Base-by-base conservation (phyloP, 768 basidiomycete species). In the Mycena galopus region DNA sequence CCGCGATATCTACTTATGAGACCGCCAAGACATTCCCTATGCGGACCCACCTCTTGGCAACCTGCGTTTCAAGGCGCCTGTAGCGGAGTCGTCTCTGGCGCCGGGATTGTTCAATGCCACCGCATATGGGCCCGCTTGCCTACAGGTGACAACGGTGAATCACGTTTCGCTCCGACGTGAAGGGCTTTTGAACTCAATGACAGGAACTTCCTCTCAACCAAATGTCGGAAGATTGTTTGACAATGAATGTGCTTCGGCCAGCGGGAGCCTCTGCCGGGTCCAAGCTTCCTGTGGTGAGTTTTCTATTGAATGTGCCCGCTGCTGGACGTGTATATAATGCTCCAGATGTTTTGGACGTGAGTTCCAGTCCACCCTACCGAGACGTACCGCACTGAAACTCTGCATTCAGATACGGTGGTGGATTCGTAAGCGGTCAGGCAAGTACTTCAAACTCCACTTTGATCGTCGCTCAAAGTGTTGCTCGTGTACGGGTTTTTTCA, bases 401-500 rank as follows among this genome's bases (percentile, higher is more conserved):
- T 4, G 16, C 35, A 14, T 23, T n/a, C 16, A 65, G 64, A 56
- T 56, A 56, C 32, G 53, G 64, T 21, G 64, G 64, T 2, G 64
- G 37, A 12, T 56, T 65, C 29, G 35, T 42, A 6, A 6, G 4
- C 0, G 64, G 64, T 5, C 12, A 37, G n/a, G 9, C 57, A 16
- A 37, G 33, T 21, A 37, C 23, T 35, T 12, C 57, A 9, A 65
- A 65, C 23, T 44, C 62, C 12, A 65, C 32, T 19, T 10, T 32
- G 17, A 65, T 71, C 37, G 69, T 71, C 8, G 56, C 37, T n/a
- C 63, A 65, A 32, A 71, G 69, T 71, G 71, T 72, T 17, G 58
- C 58, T 30, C 65, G 71, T 6, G 71, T 71, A 59, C 37, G 69
- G n/a, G 30, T 0, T 39, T 19, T 1, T 29, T 59, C 9, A 10